These are phyloP conservation scores for Jamesozyma lodderae DNA, from an alignment of 805 yeast species.

Conservation along the genomic window DNA sequence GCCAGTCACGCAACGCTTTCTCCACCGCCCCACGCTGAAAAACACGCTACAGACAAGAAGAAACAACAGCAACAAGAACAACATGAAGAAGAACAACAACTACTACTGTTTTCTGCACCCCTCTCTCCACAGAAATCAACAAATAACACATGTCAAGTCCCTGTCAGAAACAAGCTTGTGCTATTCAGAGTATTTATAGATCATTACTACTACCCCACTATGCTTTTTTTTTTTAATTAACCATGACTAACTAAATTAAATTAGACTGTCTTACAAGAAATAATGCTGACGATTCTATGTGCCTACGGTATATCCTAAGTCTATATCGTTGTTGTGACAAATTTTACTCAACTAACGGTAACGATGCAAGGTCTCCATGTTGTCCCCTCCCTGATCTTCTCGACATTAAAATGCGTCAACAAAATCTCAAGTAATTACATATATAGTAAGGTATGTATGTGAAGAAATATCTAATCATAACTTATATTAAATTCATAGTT, in stretches of 20 bases:
- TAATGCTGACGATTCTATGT: conserved; percentile 64
- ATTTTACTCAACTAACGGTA: conserved; percentile 55
- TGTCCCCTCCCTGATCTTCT: conserved; percentile 56
- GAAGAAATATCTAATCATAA: conserved; percentile 20
- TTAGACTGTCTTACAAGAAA: conserved; percentile 54
- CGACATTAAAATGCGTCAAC: conserved; percentile 13
- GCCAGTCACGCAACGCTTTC: too few species aligned
- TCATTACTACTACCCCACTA: background rate
- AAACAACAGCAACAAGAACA: background rate
- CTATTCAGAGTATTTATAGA: conserved; percentile 51
- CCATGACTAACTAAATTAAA: background rate
- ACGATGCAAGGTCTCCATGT: conserved; percentile 54
- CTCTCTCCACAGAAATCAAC: background rate
- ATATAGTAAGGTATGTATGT: conserved; percentile 7
- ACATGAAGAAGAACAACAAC: too few species aligned
- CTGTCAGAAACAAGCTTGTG: conserved; percentile 76
- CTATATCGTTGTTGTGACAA: conserved; percentile 66
- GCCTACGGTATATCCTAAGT: conserved; percentile 58
- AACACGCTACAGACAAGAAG: background rate
- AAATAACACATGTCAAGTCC: conserved; percentile 26
- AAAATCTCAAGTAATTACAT: background rate
- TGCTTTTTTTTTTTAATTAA: background rate
- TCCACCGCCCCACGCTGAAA: background rate
- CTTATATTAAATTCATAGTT: conserved; percentile 18
- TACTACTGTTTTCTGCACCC: too few species aligned